Conservation (phyloP, 2,329 filamentous ascomycete species). For the Colletotrichum eleusines region DNA sequence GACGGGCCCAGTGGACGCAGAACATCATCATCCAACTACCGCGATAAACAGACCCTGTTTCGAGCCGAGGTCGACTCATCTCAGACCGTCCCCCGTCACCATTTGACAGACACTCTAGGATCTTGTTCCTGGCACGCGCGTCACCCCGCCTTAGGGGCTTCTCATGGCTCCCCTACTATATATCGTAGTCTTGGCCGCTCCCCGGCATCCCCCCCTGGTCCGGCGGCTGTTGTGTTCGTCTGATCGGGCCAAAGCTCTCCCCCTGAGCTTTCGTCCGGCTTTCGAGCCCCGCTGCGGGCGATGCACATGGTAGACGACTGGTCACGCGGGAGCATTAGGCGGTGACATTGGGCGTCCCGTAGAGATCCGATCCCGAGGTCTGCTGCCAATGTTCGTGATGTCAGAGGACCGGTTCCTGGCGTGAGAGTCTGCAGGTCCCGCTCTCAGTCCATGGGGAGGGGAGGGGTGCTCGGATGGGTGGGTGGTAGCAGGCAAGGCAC, state of each 20-base stretch:
- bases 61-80: constrained; percentile 14
- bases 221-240: constrained; percentile 24
- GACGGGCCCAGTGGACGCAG: constrained; percentile 6
- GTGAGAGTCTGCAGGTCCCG: constrained; percentile 21
- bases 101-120: too few relatives aligned
- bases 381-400: constrained; percentile 37
- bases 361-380: not conserved
- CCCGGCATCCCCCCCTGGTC: not conserved
- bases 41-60: not conserved
- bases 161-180: not conserved
- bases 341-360: not conserved
- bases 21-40: not conserved
- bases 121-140: not conserved
- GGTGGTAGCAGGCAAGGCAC: not conserved
- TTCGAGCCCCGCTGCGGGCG: constrained; percentile 30
- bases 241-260: constrained; percentile 29
- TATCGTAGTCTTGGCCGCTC: not conserved
- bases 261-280: constrained; percentile 10
- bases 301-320: constrained; percentile 24
- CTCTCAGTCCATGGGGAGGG: constrained; percentile 13
- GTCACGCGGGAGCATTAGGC: not conserved
- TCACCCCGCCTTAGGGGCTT: constrained; percentile 1
- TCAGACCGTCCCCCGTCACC: not conserved
- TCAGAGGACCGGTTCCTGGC: constrained; percentile 31
- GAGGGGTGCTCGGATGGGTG: not conserved